Percentiles rank a stretch among this genome's conserved stretches.
These are phyloP conservation scores for Xerocomellus dryophilus DNA, from an alignment of 768 basidiomycete genomes.

Conservation along the genomic window DNA sequence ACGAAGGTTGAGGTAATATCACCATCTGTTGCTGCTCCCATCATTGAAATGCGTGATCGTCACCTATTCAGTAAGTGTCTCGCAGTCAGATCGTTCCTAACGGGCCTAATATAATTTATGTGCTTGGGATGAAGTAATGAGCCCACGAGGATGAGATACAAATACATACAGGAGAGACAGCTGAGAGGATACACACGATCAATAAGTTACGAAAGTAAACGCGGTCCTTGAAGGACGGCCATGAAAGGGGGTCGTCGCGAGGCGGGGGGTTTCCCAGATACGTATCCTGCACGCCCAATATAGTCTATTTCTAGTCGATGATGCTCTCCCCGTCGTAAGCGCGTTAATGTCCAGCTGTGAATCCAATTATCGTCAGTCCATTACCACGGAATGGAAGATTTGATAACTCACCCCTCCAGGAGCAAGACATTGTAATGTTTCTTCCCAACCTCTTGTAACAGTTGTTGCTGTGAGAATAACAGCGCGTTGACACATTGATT, in stretches of 20 bases:
- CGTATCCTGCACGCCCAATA: constrained; percentile 61
- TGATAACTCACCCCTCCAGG: constrained; percentile 54
- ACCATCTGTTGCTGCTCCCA: constrained; percentile 23
- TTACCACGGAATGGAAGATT: not conserved
- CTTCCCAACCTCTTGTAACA: constrained; percentile 52
- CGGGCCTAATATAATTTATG: constrained; percentile 19
- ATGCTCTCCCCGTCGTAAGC: constrained; percentile 58
- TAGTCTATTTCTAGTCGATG: constrained; percentile 71
- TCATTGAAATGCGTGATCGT: constrained; percentile 34
- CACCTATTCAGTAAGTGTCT: constrained; percentile 23
- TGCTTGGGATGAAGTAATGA: constrained; percentile 18
- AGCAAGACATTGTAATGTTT: constrained; percentile 63
- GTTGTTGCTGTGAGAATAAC: constrained; percentile 60
- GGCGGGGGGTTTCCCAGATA: constrained; percentile 45
- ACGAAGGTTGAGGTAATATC: constrained; percentile 33
- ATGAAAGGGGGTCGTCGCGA: constrained; percentile 62
- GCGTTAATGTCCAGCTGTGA: constrained; percentile 62
- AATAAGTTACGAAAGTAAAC: constrained; percentile 29
- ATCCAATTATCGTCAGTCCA: constrained; percentile 1
- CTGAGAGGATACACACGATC: constrained; percentile 25
- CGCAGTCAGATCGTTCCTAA: constrained; percentile 30
- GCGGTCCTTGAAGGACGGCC: constrained; percentile 50
- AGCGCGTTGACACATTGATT: constrained; percentile 52
- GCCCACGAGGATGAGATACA: constrained; percentile 32
- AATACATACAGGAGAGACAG: constrained; percentile 28